phyloP scores from a whole-genome alignment of 805 yeast species.

The Kluyveromyces lactis region DNA sequence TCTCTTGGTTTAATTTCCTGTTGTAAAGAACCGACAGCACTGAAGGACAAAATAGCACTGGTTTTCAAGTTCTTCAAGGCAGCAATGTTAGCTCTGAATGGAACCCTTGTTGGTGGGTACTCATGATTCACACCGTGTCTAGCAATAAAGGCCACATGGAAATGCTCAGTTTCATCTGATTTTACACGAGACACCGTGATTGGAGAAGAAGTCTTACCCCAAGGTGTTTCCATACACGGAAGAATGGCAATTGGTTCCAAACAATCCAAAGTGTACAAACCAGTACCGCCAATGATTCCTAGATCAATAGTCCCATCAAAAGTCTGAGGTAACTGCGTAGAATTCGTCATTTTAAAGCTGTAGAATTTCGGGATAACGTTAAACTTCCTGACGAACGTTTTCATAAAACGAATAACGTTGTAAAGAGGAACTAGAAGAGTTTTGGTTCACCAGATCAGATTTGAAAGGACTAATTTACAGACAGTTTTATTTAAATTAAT shows the following conservation, averaged over 20 bases:
- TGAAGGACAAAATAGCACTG: constrained; percentile 80
- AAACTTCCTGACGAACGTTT: not conserved
- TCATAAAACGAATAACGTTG: not conserved
- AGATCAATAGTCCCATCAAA: constrained; percentile 43
- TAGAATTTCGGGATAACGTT: not conserved
- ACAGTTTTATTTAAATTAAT: no score
- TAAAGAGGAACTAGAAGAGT: no score
- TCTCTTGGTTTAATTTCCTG: constrained; percentile 88
- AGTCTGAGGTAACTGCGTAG: constrained; percentile 15
- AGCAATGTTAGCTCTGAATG: constrained; percentile 89
- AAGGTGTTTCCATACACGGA: constrained; percentile 74
- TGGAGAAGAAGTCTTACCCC: constrained; percentile 95
- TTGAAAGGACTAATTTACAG: no score
- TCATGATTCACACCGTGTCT: constrained; percentile 93
- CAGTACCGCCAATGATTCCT: constrained; percentile 97
- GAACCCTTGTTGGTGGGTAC: constrained; percentile 84
- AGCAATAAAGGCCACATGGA: constrained; percentile 87
- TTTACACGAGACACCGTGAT: constrained; percentile 80
- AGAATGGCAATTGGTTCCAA: constrained; percentile 79
- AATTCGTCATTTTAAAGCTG: constrained; percentile 14
- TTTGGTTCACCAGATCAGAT: no score
- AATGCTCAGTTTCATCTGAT: constrained; percentile 36
- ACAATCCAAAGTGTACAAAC: constrained; percentile 80
- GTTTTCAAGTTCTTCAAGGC: constrained; percentile 86
- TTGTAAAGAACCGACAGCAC: constrained; percentile 94